phyloP scores from a whole-genome alignment of 495 filamentous ascomycete genomes.

The Talaromyces borbonicus region DNA sequence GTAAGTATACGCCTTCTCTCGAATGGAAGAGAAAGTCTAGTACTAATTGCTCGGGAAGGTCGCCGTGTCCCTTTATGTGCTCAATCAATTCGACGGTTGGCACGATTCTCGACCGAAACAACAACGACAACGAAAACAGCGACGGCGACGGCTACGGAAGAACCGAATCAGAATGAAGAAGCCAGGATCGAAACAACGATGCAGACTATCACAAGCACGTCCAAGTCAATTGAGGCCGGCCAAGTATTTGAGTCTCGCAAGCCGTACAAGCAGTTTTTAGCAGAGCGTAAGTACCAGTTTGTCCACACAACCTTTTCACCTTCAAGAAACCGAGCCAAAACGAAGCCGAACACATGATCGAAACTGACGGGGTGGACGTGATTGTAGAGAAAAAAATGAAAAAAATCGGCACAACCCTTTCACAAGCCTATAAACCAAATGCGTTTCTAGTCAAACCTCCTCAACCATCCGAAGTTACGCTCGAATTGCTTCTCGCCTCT shows the following conservation, averaged over 20 bases:
- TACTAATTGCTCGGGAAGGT: slow-evolving; percentile 19
- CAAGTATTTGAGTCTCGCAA: not conserved
- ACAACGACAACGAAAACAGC: not conserved
- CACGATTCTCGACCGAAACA: slow-evolving; percentile 25
- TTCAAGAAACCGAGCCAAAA: too few species aligned
- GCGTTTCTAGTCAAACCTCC: slow-evolving; percentile 62
- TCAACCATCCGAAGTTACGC: slow-evolving; percentile 64
- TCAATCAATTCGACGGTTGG: slow-evolving; percentile 25
- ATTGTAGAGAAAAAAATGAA: slow-evolving; percentile 28
- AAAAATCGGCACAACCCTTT: slow-evolving; percentile 20
- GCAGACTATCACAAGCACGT: too few species aligned
- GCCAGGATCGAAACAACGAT: too few species aligned
- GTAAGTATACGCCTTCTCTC: too few species aligned
- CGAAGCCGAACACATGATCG: too few species aligned
- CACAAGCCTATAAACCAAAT: slow-evolving; percentile 51
- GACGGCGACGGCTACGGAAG: not conserved
- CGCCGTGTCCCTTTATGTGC: slow-evolving; percentile 33
- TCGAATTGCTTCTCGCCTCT: slow-evolving; percentile 85
- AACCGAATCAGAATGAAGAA: too few species aligned
- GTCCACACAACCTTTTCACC: too few species aligned
- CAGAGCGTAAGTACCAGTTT: too few species aligned
- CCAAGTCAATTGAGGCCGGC: too few species aligned
- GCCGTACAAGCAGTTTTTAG: not conserved
- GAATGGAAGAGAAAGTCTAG: too few species aligned
- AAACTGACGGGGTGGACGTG: not conserved